Base-by-base conservation (phyloP, 805 yeast genomes). In the Yamadazyma olivae region DNA sequence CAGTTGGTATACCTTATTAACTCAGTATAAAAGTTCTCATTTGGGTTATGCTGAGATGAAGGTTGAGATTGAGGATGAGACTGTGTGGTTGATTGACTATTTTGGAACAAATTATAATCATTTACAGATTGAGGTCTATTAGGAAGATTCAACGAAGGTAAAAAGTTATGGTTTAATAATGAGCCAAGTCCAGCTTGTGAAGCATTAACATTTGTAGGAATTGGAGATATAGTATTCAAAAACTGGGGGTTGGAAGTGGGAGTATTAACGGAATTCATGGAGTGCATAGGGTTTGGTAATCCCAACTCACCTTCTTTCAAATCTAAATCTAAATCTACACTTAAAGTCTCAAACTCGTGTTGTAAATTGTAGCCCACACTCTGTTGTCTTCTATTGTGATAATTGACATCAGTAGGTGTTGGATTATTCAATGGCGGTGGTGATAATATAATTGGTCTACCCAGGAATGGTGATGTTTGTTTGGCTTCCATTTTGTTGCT, bases 1-100 rank as follows among this genome's bases (percentile, higher is more conserved):
- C 81, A 76, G 41, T 60, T 62, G 43, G 74, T 65, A 44, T 74
- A 61, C 42, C 67, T 68, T 36, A 68, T 61, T 49, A 77, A 63
- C 46, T 78, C 82, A 50, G 61, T 71, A 45, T 68, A 71, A 49
- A 74, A 74, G 39, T 67, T 65, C 9, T 20, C 9, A 10, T 20
- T 20, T 7, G 23, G 23, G 23, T 7, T 20, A 20, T n/a, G 8
- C 28, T 15, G 28, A 25, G 15, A n/a, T n/a, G 8, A n/a, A 25
- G 17, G 14, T 29, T 38, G 43, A 20, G 30, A 17, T 23, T 16
- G 36, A 23, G 27, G 29, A 19, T 24, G 39, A 24, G n/a, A 24
- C 20, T 30, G 33, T 29, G n/a, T 13, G n/a, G 14, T 22, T 14
- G 22, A 30, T 17, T 38, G 50, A 21, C 25, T 23, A 13, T 12